These are phyloP conservation scores for Ganoderma sinense DNA, from an alignment of 1,284 basidiomycete genomes.

Conservation along the genomic window DNA sequence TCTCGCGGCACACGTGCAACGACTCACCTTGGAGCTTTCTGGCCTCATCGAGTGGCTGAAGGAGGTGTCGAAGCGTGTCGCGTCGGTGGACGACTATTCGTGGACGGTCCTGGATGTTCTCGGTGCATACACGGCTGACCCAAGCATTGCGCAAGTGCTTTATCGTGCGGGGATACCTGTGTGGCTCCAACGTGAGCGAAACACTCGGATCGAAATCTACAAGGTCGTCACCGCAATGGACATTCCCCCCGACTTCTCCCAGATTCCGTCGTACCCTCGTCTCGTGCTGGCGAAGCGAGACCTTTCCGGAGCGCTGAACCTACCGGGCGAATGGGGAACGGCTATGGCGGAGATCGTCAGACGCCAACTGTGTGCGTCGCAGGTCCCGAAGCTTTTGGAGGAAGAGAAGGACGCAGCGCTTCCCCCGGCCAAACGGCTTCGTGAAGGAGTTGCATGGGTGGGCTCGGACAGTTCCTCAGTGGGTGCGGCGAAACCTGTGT, in stretches of 20 bases:
- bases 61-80: not conserved
- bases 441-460: too few relatives aligned
- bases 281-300: too few relatives aligned
- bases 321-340: too few relatives aligned
- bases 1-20: slow-evolving; percentile 10
- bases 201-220: not conserved
- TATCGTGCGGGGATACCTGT: slow-evolving; percentile 8
- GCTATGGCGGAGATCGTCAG: too few relatives aligned
- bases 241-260: slow-evolving; percentile 9
- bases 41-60: slow-evolving; percentile 1
- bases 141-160: slow-evolving; percentile 4
- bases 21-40: slow-evolving; percentile 8
- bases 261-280: slow-evolving; percentile 5
- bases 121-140: not conserved
- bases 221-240: not conserved
- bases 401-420: too few relatives aligned
- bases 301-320: too few relatives aligned
- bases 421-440: too few relatives aligned
- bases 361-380: too few relatives aligned
- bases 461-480: too few relatives aligned
- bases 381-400: too few relatives aligned
- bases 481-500: too few relatives aligned
- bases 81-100: not conserved
- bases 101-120: not conserved
- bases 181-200: slow-evolving; percentile 11